These are phyloP conservation scores for Zanthoxylum bungeanum DNA, from an alignment of 345 rosid species.

Conservation along the genomic window DNA sequence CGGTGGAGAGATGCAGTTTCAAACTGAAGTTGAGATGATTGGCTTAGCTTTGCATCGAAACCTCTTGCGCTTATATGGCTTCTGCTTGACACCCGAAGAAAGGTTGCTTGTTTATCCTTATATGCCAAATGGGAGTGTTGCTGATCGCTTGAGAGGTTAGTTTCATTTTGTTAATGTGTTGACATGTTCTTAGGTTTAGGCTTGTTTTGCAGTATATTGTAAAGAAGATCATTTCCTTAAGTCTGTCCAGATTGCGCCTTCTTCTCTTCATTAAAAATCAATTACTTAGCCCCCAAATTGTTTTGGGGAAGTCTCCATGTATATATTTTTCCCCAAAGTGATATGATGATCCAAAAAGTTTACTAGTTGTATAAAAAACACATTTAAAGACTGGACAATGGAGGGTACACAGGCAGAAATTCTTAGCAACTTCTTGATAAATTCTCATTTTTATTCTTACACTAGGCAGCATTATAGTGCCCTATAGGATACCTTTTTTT, in stretches of 20 bases:
- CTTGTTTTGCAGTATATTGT: background rate
- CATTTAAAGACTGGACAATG: background rate
- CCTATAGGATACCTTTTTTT: background rate
- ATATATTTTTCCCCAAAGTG: background rate
- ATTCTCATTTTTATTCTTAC: background rate
- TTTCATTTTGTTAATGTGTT: background rate
- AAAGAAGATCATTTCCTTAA: background rate
- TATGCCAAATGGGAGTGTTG: constrained; percentile 96
- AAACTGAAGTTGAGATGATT: constrained; percentile 97
- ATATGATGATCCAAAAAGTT: background rate
- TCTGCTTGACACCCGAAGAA: constrained; percentile 83
- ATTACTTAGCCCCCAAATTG: background rate
- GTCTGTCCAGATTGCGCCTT: background rate
- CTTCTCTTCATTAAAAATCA: background rate
- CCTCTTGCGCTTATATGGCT: constrained; percentile 80
- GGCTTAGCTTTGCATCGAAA: constrained; percentile 93
- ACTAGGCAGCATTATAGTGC: background rate
- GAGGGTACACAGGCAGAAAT: background rate
- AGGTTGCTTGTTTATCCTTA: constrained; percentile 93
- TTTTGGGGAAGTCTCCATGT: background rate
- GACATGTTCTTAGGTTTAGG: background rate
- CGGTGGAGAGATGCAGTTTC: constrained; percentile 94
- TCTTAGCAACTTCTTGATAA: background rate
- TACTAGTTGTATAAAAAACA: background rate
- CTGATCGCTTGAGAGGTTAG: constrained; percentile 86